Percentiles rank a stretch among this genome's conserved stretches.
Conservation (phyloP, 2,329 filamentous ascomycete genomes). For the Nannizziopsis arthrosporioides region DNA sequence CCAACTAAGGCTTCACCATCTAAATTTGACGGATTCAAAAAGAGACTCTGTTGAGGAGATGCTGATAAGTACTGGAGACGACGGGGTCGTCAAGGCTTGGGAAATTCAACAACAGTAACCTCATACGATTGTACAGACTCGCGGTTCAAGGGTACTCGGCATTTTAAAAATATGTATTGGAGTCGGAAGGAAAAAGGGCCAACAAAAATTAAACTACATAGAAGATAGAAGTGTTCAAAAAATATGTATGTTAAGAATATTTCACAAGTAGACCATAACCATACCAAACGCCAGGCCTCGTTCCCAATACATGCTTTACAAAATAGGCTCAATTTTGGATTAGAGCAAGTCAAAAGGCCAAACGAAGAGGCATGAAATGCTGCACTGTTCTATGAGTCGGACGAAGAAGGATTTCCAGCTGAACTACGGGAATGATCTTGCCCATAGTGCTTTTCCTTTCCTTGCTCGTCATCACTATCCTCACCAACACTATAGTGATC, state of each 20-base stretch:
- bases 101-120: slow-evolving; percentile 32
- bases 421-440: neutral
- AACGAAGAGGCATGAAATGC: neutral
- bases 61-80: slow-evolving; percentile 81
- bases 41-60: slow-evolving; percentile 56
- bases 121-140: too few species aligned
- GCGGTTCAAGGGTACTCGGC: too few species aligned
- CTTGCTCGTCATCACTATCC: slow-evolving; percentile 24
- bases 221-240: neutral
- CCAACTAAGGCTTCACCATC: slow-evolving; percentile 19
- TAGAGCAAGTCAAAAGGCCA: neutral
- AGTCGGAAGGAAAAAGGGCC: too few species aligned
- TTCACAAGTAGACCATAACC: neutral
- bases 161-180: too few species aligned
- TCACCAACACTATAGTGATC: slow-evolving; percentile 41
- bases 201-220: too few species aligned
- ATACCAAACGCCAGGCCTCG: neutral
- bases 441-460: neutral
- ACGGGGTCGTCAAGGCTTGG: slow-evolving; percentile 81
- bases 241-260: slow-evolving; percentile 1
- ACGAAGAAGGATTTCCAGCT: neutral
- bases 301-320: slow-evolving; percentile 2
- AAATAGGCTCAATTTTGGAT: slow-evolving; percentile 1
- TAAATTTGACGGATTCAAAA: neutral
- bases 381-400: neutral